Evolutionary conservation across 805 yeast species (phyloP), one percentile per base, ranked within the genome.

Genomic region (Candida pini): DNA sequence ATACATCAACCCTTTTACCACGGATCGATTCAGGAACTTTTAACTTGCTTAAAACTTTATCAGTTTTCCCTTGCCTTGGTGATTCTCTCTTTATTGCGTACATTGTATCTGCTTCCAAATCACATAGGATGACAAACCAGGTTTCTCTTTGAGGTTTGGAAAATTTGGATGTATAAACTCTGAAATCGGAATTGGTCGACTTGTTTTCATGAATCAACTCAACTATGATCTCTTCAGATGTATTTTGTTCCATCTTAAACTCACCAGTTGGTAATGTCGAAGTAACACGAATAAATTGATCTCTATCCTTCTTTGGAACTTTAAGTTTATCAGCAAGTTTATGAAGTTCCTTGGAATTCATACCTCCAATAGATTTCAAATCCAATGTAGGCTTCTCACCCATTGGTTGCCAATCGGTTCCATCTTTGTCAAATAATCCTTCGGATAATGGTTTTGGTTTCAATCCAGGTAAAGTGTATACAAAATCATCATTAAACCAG

Each of bases 91-190:
- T 86, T 29, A 90, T 62, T 27, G 81, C 66, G 25, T 71, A 58
- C 18, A 90, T 53, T 48, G 79, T 84, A 29, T 70, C 70, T 3
- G 58, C 63, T 6, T 62, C 58, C 18, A 60, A 59, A 41, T 78
- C 76, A 40, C 73, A 63, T 8, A 79, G 46, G 31, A 90, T 72
- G 8, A 79, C 71, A 56, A 90, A 86, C 97, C 98, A 92, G 0
- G 94, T 77, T 54, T 92, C 97, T 50, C 87, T 80, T 59, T 92
- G 98, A 2, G 78, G 66, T 58, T 92, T 90, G 29, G 96, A 95
- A 62, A 85, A 92, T 47, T 73, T 75, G 3, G 94, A 90, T 38
- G 89, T 68, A 49, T 79, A 76, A 33, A 86, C 73, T 44, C 73
- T 74, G 63, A 77, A 83, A 29, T 81, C 88, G 3, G 64, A 62